Evolutionary conservation across 2,329 filamentous ascomycete species (phyloP), one percentile per base, ranked within the genome.

Genomic region (Claviceps sp.): DNA sequence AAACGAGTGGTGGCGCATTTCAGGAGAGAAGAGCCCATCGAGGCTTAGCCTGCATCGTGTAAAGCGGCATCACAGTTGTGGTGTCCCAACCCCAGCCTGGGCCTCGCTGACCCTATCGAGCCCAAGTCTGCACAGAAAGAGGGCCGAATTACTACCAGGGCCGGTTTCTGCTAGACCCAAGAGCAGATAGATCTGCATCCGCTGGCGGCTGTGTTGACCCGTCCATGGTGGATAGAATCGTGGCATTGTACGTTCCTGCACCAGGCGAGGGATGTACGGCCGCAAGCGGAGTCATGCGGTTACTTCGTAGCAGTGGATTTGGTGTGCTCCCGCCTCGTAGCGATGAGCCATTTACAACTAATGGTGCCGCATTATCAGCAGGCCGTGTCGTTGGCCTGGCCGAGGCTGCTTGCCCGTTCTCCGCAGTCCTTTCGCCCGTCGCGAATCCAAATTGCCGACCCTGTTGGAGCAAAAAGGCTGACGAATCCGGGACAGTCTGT

Each of bases 341-440:
- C 16, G 46, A 48, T 38, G 52, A 54, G 1, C 49, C 46, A 51
- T 54, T 48, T 8, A 43, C 46, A 22, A 49, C 50, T 17, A 54
- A 40, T 13, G 52, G 22, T 2, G 3, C 37, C 3, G 5, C 11
- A 34, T 41, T 5, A 30, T 48, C 46, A 38, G 34, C 19, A 8
- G 38, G 34, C 30, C 13, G 42, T 46, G 22, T 13, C 14, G 11
- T 14, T 46, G 22, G 13, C 39, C 41, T 30, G 14, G 49, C 22
- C 1, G 49, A 46, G 11, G 22, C 16, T 39, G 34, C 30, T 34
- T 46, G 42, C 14, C 22, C 43, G 5, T 26, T 44, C 22, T 34
- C 43, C 10, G 24, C 34, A 30, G 4, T 22, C 11, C 8, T 24
- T 41, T 37, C 50, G 6, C n/a, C 24, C 37, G 39, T 41, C 13